Percentiles rank a stretch among this genome's conserved stretches.
Conservation (phyloP, 768 basidiomycete species). For the Leccinum fibrillosum region DNA sequence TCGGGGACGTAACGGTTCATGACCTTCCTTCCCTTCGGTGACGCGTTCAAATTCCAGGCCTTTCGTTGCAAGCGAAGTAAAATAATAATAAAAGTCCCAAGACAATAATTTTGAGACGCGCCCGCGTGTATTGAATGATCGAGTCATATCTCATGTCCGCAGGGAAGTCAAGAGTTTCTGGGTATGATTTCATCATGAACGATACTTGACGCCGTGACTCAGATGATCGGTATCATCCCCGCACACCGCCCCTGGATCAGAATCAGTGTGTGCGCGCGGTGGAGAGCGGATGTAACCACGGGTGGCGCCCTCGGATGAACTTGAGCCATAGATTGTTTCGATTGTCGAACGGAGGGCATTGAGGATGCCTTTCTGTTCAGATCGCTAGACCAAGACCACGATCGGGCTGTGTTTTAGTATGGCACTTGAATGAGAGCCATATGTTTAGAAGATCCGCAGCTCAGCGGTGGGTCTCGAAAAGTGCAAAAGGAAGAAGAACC, state of each 20-base stretch:
- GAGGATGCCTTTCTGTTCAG: slow-evolving; percentile 3
- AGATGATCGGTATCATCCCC: slow-evolving; percentile 13
- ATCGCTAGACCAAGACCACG: slow-evolving; percentile 13
- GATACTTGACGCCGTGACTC: slow-evolving; percentile 5
- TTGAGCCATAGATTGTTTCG: slow-evolving; percentile 3
- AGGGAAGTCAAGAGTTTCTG: slow-evolving; percentile 8
- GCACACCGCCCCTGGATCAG: slow-evolving; percentile 12
- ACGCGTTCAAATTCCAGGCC: slow-evolving; percentile 29
- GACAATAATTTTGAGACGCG: slow-evolving; percentile 18
- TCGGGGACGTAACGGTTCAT: slow-evolving; percentile 31
- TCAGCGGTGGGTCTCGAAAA: slow-evolving; percentile 2
- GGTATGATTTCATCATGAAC: slow-evolving; percentile 7
- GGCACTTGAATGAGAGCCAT: slow-evolving; percentile 14
- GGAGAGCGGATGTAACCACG: slow-evolving; percentile 18
- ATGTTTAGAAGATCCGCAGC: slow-evolving; percentile 15
- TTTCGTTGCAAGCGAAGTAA: slow-evolving; percentile 26
- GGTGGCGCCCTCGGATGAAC: slow-evolving; percentile 20
- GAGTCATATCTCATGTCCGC: slow-evolving; percentile 22
- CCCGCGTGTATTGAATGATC: neutral
- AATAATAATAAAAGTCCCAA: slow-evolving; percentile 1
- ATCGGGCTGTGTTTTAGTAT: slow-evolving; percentile 6
- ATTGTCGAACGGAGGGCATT: slow-evolving; percentile 9
- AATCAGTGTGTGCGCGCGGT: slow-evolving; percentile 1
- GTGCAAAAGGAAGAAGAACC: neutral
- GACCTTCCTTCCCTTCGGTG: slow-evolving; percentile 21